These are phyloP conservation scores for Lomentospora prolificans DNA, from an alignment of 2,329 filamentous ascomycete species.

Conservation along the genomic window DNA sequence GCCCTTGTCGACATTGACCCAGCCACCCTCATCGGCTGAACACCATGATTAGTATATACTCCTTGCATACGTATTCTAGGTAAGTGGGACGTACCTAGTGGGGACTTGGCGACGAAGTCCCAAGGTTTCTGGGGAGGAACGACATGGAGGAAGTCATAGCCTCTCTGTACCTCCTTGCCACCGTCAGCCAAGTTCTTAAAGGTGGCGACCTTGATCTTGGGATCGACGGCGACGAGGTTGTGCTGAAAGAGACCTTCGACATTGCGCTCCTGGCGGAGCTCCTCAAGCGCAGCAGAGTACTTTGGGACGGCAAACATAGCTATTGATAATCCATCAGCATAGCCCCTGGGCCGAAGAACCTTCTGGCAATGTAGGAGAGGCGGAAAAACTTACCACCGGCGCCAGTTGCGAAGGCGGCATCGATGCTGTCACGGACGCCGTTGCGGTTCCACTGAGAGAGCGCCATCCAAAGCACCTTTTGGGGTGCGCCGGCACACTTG, in stretches of 20 bases:
- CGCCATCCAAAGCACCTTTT: conserved; percentile 31
- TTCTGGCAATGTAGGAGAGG: no score
- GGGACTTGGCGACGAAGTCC: conserved; percentile 9
- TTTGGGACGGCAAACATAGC: conserved; percentile 29
- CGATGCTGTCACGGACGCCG: conserved; percentile 21
- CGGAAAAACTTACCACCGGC: background rate
- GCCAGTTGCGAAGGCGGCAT: conserved; percentile 25
- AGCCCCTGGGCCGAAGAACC: no score
- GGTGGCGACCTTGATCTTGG: conserved; percentile 23
- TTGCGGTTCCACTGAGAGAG: conserved; percentile 26
- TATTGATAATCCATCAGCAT: background rate
- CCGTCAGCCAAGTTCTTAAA: conserved; percentile 15
- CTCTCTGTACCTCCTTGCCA: conserved; percentile 20
- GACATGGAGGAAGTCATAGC: conserved; percentile 26
- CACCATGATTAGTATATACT: background rate
- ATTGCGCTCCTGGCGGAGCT: conserved; percentile 22
- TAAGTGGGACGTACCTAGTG: conserved; percentile 15
- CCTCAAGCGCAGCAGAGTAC: conserved; percentile 24
- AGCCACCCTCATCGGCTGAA: conserved; percentile 14
- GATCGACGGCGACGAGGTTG: conserved; percentile 25
- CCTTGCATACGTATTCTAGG: no score
- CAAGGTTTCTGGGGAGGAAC: conserved; percentile 19
- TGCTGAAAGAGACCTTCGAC: conserved; percentile 29
- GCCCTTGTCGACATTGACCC: conserved; percentile 15
- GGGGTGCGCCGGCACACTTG: conserved; percentile 28